phyloP scores from a whole-genome alignment of 164 flowering plant genomes.

The Euptelea pleiosperma region DNA sequence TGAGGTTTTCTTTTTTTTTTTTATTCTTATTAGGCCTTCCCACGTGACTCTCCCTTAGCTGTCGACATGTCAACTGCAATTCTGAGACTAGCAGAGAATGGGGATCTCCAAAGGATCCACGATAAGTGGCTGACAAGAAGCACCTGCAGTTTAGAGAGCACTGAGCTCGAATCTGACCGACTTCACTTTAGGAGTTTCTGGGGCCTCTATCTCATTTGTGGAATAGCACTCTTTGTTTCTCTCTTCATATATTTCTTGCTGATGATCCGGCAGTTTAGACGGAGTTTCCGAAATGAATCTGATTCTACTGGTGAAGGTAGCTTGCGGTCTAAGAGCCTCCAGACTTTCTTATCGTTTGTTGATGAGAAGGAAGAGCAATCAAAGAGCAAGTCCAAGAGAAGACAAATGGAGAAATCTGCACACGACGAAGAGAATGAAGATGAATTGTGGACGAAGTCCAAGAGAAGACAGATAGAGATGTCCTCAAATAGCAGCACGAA shows the following conservation, averaged over 20 bases:
- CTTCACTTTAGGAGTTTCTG: constrained; percentile 66
- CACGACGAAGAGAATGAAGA: constrained; percentile 22
- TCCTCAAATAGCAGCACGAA: not conserved
- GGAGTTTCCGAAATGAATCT: constrained; percentile 22
- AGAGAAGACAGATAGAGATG: constrained; percentile 23
- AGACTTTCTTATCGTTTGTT: constrained; percentile 45
- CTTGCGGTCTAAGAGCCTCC: constrained; percentile 36
- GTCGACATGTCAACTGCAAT: constrained; percentile 85
- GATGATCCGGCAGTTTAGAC: constrained; percentile 35
- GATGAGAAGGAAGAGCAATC: constrained; percentile 45
- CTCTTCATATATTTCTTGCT: constrained; percentile 39
- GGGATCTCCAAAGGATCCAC: constrained; percentile 70
- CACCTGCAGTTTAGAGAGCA: constrained; percentile 30
- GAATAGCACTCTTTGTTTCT: constrained; percentile 51
- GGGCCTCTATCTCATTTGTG: constrained; percentile 71
- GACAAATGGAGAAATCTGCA: constrained; percentile 16
- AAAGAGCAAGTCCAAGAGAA: constrained; percentile 33
- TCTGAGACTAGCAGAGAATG: constrained; percentile 65
- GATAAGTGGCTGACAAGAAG: constrained; percentile 57
- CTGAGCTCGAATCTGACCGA: constrained; percentile 39
- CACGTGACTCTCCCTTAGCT: constrained; percentile 71
- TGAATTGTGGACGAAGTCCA: constrained; percentile 23
- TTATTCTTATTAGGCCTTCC: constrained; percentile 59
- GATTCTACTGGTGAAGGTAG: constrained; percentile 22
- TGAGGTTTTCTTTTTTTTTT: constrained; percentile 10